Evolutionary conservation across 305 asterid species (phyloP), one percentile per base, ranked within the genome.

Genomic region (Fraxinus floribunda): DNA sequence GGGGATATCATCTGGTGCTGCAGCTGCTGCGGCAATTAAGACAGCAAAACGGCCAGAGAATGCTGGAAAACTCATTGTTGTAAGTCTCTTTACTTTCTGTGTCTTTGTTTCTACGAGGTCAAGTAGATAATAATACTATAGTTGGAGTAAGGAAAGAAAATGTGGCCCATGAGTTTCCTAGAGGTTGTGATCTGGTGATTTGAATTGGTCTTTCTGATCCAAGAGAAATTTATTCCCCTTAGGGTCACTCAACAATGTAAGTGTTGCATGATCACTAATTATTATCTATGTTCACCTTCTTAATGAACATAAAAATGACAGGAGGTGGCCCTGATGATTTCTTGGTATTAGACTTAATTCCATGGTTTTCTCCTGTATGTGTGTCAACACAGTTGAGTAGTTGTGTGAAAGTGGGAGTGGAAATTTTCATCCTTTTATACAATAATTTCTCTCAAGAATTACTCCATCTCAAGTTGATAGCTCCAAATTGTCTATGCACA

Each of bases 1-100:
- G 71, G 98, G 97, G 55, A 94, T 95, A 79, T 95, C 99, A 82
- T 95, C 98, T 44, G 99, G 99, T 79, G 98, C 97, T 1, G 97
- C 98, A 1, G 96, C 99, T 0, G 94, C 95, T 0, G 95, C 96
- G 7, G 97, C 97, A 44, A 89, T 95, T 81, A 86, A 77, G 86
- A 71, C 92, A 20, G 98, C 98, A 7, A 94, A 92, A 77, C 93
- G 92, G 46, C 95, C 97, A 22, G 98, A 94, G 80, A 88, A 85
- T 79, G 90, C 93, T 52, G 99, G 98, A 81, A 95, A 95, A 86
- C 98, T 95, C 84, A 90, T 95, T 77, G 97, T 94, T 85, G 99
- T 94, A 90, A 87, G 97, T 88, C 74, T 81, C n/a, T 52, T 71
- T 57, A 52, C 76, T 83, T 71, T 22, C 34, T 8, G 36, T 57